Evolutionary conservation across 306 rosid species (phyloP), one percentile per base, ranked within the genome.

Genomic region (Cicer judaicum): DNA sequence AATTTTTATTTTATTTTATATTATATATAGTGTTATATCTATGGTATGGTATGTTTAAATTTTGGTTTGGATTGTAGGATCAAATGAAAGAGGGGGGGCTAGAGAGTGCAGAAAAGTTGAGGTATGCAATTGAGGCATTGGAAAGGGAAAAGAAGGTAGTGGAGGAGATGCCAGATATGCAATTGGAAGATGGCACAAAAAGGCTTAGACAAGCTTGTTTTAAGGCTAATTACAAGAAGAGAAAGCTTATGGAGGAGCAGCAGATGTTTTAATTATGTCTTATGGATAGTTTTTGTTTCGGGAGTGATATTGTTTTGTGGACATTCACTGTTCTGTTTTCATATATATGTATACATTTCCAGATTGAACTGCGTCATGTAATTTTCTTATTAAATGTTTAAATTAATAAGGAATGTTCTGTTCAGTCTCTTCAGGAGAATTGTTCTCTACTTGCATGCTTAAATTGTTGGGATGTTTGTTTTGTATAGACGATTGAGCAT

Each of bases 141-240:
- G 95, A 90, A 75, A 83, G 63, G 73, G 99, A 94, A 18, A 92
- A 73, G 97, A 89, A 75, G 72, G 7, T 87, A 15, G 18, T 94
- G 86, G 97, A 92, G 78, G 96, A 90, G 54, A 74, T 77, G 67
- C 99, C 97, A 0, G 97, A 94, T 70, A 57, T 85, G 74, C 82
- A 92, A 12, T 82, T 94, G 0, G 88, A 86, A 36, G 84, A 81
- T 21, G 63, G 71, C 13, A 94, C 97, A 2, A 94, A 90, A 70
- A 82, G 89, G 70, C 90, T 92, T 13, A 86, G 99, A 18, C 99
- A 94, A 44, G 96, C 93, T 0, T 92, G 99, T 38, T 94, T 94
- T 19, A 94, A 94, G 78, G 93, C 95, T 1, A 94, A 92, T 15
- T 92, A 94, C 80, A 94, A 94, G 89, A 92, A 90, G 76, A 90